A percentile compares a stretch with the other conserved stretches of the same genome.
Evolutionary conservation across 2,329 filamentous ascomycete genomes (phyloP).

Genomic region (Corinectria fuckeliana): DNA sequence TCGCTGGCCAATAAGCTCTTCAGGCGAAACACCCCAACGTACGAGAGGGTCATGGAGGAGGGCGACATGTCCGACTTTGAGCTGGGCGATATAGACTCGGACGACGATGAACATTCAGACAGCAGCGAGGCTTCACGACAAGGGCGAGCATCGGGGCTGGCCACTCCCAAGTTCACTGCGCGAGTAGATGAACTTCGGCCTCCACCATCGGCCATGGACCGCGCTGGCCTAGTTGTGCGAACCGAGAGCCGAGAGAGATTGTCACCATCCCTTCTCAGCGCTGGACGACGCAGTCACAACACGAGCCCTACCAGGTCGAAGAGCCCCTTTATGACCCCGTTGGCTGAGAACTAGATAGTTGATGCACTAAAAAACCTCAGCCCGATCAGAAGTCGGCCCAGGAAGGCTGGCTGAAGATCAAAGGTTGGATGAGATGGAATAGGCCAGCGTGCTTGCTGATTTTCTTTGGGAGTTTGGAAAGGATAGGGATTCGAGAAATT

Average conservation of each 20-base stretch:
- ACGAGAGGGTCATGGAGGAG: slow-evolving; percentile 87
- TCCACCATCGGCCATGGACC: slow-evolving; percentile 58
- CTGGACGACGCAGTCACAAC: slow-evolving; percentile 63
- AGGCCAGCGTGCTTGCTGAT: neutral
- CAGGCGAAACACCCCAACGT: slow-evolving; percentile 61
- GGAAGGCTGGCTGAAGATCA: neutral
- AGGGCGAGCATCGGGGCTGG: slow-evolving; percentile 69
- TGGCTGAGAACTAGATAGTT: slow-evolving; percentile 49
- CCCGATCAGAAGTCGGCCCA: neutral
- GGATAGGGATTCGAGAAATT: slow-evolving; percentile 1
- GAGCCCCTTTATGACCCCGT: slow-evolving; percentile 60
- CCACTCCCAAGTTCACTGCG: slow-evolving; percentile 67
- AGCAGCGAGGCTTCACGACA: slow-evolving; percentile 62
- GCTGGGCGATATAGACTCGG: slow-evolving; percentile 70
- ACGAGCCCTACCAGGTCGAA: slow-evolving; percentile 65
- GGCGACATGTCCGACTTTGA: slow-evolving; percentile 80
- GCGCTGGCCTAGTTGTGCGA: slow-evolving; percentile 77
- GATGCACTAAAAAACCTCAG: slow-evolving; percentile 3
- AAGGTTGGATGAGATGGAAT: neutral
- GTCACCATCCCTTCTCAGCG: slow-evolving; percentile 60
- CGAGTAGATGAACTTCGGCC: slow-evolving; percentile 56
- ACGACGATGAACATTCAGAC: slow-evolving; percentile 70
- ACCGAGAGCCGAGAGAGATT: slow-evolving; percentile 88
- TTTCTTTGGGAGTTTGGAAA: slow-evolving; percentile 13
- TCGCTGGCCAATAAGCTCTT: slow-evolving; percentile 71